phyloP scores from a whole-genome alignment of 108 stramenopile genomes.

The Chaetoceros tenuissimus region DNA sequence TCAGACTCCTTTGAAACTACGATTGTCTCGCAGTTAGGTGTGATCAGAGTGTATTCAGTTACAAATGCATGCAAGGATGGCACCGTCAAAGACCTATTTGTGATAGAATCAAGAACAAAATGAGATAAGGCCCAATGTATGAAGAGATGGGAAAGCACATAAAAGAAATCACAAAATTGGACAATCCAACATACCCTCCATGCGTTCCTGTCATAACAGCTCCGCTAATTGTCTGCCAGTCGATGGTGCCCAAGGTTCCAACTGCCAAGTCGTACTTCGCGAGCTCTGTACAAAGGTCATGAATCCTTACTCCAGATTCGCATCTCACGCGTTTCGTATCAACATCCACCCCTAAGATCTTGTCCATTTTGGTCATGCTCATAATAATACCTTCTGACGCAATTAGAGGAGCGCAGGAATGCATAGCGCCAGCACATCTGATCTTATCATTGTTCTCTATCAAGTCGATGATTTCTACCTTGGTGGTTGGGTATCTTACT shows the following conservation, averaged over 20 bases:
- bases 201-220: slow-evolving; percentile 13
- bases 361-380: slow-evolving; percentile 3
- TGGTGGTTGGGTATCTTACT: background rate
- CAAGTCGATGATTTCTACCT: slow-evolving; percentile 2
- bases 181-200: no score
- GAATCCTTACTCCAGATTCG: slow-evolving; percentile 3
- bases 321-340: background rate
- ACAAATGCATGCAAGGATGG: slow-evolving; percentile 9
- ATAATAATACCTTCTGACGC: slow-evolving; percentile 9
- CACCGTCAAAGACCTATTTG: background rate
- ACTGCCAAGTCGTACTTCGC: slow-evolving; percentile 1
- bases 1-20: background rate
- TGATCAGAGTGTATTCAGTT: background rate
- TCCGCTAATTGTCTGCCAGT: slow-evolving; percentile 5
- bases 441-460: background rate
- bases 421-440: slow-evolving; percentile 5
- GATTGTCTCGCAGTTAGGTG: background rate
- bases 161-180: no score
- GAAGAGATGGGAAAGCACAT: no score
- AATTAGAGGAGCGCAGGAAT: slow-evolving; percentile 8
- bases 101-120: no score
- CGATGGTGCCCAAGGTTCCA: slow-evolving; percentile 7
- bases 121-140: no score
- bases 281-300: slow-evolving; percentile 2
- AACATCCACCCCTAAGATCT: slow-evolving; percentile 1